phyloP scores from a whole-genome alignment of 306 rosid genomes.

The Sindora glabra region DNA sequence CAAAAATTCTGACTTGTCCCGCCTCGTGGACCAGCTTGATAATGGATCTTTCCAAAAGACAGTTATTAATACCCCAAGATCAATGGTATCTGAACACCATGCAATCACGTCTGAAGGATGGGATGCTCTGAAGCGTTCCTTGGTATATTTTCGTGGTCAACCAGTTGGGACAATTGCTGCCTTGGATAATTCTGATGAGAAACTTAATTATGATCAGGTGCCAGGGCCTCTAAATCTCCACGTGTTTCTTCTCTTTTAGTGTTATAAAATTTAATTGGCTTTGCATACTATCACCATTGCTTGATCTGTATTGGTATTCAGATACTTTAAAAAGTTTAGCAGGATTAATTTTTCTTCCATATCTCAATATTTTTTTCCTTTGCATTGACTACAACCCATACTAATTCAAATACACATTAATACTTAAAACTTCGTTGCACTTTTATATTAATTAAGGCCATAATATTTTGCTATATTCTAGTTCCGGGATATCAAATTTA shows the following conservation, averaged over 20 bases:
- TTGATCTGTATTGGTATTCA: too few relatives aligned
- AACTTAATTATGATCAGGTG: constrained; percentile 73
- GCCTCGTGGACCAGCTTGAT: constrained; percentile 36
- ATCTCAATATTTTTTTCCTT: too few relatives aligned
- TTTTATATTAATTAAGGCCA: too few relatives aligned
- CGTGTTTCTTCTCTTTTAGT: too few relatives aligned
- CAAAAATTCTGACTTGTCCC: constrained; percentile 34
- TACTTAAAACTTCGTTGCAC: too few relatives aligned
- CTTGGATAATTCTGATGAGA: constrained; percentile 62
- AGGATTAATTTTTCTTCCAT: too few relatives aligned
- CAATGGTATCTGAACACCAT: constrained; percentile 38
- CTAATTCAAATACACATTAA: too few relatives aligned
- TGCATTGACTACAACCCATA: too few relatives aligned
- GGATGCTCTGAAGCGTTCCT: constrained; percentile 71
- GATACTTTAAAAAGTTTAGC: too few relatives aligned
- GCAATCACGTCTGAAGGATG: constrained; percentile 63
- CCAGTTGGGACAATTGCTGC: constrained; percentile 97
- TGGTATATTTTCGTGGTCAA: constrained; percentile 65
- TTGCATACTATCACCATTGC: too few relatives aligned
- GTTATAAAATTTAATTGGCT: too few relatives aligned
- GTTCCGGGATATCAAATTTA: neutral
- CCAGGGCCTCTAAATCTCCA: too few relatives aligned
- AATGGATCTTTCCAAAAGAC: constrained; percentile 38
- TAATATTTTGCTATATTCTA: neutral
- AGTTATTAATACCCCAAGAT: constrained; percentile 42